Base-by-base conservation (phyloP, 2,329 filamentous ascomycete species). In the Trichoderma gracile region DNA sequence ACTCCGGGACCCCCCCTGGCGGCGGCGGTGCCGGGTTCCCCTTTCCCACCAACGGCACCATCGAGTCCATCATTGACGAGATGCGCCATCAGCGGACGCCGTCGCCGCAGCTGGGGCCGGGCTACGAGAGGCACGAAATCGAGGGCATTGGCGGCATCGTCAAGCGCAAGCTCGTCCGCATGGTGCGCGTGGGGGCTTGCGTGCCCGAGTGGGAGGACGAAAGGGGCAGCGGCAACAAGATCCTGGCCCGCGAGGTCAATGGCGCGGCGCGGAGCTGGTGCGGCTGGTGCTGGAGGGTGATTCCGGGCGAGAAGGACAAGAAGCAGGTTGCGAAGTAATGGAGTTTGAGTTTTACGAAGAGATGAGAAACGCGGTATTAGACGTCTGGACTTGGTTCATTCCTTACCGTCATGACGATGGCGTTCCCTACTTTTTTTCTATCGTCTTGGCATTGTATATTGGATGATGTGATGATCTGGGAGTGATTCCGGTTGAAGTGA, bases 191-290 rank as follows among this genome's bases (percentile, higher is more conserved):
- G 0, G 94, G 93, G 1, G 90, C 89, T 5, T 92, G 89, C 67
- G 94, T 97, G 14, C 89, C 90, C 67, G 92, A 97, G 74, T 93
- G 89, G 78, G 90, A 91, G 68, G 92, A 94, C 72, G 92, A 96
- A 76, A 83, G 85, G 63, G 84, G 84, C 42, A 60, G 54, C 27
- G 33, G 17, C 2, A 71, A 83, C 8, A 86, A 86, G 5, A 89
- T 90, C 69, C 79, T 97, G 27, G 82, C 82, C 17, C 80, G 89
- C 25, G 94, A 98, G 76, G 83, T 88, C 61, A 80, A 80, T 15
- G 91, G 91, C 0, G 76, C 78, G 55, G 81, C 87, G 64, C 84
- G 93, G 66, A 93, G 90, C 73, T 97, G 92, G 92, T 98, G 93
- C 76, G 92, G 90, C 0, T 97, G 94, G 93, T 98, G 94, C 75